Evolutionary conservation across 208 protist species (phyloP).

Genomic region (Leishmania lainsoni): DNA sequence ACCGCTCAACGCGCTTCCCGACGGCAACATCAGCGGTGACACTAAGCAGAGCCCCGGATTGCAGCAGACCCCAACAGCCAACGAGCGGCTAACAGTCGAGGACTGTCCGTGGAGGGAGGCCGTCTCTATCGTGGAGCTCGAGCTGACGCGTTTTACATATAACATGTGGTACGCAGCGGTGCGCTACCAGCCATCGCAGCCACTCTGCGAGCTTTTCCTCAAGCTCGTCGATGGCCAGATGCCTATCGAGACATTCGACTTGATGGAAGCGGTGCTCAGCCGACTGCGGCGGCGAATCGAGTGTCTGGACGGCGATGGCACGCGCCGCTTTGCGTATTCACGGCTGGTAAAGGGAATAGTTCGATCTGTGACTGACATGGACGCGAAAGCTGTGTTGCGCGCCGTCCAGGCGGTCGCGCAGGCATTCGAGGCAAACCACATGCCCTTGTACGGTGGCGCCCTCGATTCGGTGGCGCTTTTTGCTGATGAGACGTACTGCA

Average conservation of each 20-base stretch:
- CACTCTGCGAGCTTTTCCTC: constrained; percentile 69
- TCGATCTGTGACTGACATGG: constrained; percentile 57
- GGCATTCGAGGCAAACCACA: constrained; percentile 60
- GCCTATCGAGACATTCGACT: constrained; percentile 48
- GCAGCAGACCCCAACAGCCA: background rate
- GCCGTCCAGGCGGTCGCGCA: constrained; percentile 58
- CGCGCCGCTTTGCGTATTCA: constrained; percentile 51
- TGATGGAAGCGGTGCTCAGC: constrained; percentile 38
- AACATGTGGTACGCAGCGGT: constrained; percentile 74
- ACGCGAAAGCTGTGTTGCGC: constrained; percentile 42
- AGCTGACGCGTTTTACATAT: constrained; percentile 69
- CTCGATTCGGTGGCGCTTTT: constrained; percentile 44
- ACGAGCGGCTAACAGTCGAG: background rate
- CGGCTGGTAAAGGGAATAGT: constrained; percentile 46
- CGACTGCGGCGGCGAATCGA: constrained; percentile 35
- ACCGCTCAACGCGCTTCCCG: background rate
- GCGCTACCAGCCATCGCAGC: constrained; percentile 57
- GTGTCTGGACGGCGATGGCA: constrained; percentile 53
- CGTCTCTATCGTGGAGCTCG: constrained; percentile 44
- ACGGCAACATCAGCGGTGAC: background rate
- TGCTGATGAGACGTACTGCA: constrained; percentile 52
- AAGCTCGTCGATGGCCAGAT: constrained; percentile 59
- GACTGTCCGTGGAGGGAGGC: constrained; percentile 24
- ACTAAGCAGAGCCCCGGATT: background rate
- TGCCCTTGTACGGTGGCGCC: constrained; percentile 46